Evolutionary conservation across 2,329 filamentous ascomycete genomes (phyloP).

Genomic region (Ophiosphaerella narmari): DNA sequence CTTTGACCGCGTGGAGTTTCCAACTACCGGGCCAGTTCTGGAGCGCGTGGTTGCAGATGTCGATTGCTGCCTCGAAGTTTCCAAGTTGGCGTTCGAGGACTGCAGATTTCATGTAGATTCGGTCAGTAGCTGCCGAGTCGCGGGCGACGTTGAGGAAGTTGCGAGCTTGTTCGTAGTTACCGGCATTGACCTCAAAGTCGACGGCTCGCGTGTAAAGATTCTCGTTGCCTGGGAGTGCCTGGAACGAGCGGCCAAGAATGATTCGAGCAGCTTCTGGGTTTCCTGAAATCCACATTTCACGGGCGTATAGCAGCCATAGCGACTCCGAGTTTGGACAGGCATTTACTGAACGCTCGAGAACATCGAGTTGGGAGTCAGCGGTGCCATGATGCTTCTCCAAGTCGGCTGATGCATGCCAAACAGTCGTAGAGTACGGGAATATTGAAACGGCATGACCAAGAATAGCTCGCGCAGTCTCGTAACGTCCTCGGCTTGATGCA

Average conservation of each 20-base stretch:
- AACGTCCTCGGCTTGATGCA: slow-evolving; percentile 79
- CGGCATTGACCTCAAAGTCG: slow-evolving; percentile 91
- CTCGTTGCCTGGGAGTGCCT: slow-evolving; percentile 94
- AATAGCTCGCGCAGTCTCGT: slow-evolving; percentile 90
- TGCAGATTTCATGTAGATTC: slow-evolving; percentile 96
- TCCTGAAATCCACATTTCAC: slow-evolving; percentile 90
- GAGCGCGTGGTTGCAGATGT: slow-evolving; percentile 84
- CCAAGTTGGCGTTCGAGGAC: slow-evolving; percentile 88
- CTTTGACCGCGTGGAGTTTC: slow-evolving; percentile 99
- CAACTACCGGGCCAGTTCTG: slow-evolving; percentile 82
- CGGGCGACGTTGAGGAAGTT: slow-evolving; percentile 81
- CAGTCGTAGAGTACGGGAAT: slow-evolving; percentile 83
- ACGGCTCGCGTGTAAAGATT: slow-evolving; percentile 98
- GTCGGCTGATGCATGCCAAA: slow-evolving; percentile 90
- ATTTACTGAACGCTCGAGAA: slow-evolving; percentile 91
- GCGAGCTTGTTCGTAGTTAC: slow-evolving; percentile 79
- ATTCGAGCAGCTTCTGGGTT: slow-evolving; percentile 84
- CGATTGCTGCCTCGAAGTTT: slow-evolving; percentile 78
- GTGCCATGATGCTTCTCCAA: slow-evolving; percentile 88
- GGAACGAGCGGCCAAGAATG: slow-evolving; percentile 87
- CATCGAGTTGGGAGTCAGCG: slow-evolving; percentile 78
- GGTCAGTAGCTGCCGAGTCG: slow-evolving; percentile 87
- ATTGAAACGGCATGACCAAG: slow-evolving; percentile 88
- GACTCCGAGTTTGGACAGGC: slow-evolving; percentile 90
- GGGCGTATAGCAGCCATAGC: slow-evolving; percentile 93